Evolutionary conservation across 345 rosid genomes (phyloP).

Genomic region (Citrus inodora): DNA sequence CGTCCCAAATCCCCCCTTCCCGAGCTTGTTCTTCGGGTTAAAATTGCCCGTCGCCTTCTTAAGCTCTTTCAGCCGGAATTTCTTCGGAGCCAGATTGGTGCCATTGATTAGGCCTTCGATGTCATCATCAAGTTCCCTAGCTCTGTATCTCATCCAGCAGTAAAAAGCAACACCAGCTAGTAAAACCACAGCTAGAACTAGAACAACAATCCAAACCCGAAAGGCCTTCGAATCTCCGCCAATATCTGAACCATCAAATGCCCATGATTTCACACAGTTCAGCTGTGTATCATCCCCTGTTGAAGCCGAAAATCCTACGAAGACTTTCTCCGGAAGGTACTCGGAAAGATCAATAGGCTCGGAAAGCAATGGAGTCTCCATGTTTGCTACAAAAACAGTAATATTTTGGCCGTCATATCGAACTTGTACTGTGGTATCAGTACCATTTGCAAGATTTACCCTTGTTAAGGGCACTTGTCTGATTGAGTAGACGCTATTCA

Average conservation of each 20-base stretch:
- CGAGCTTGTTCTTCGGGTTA: too few relatives aligned
- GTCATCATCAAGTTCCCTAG: too few relatives aligned
- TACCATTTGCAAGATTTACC: conserved; percentile 20
- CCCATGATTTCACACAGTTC: conserved; percentile 64
- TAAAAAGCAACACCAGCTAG: background rate
- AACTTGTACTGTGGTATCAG: conserved; percentile 19
- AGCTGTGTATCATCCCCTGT: conserved; percentile 37
- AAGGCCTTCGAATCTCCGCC: conserved; percentile 1
- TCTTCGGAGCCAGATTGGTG: too few relatives aligned
- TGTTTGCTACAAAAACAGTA: conserved; percentile 35
- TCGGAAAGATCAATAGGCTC: background rate
- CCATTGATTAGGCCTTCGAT: too few relatives aligned
- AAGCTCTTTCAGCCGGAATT: too few relatives aligned
- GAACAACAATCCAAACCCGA: conserved; percentile 34
- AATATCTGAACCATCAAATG: conserved; percentile 43
- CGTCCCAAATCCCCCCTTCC: too few relatives aligned
- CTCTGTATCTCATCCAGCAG: too few relatives aligned
- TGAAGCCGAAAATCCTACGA: conserved; percentile 65
- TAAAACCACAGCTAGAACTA: conserved; percentile 5
- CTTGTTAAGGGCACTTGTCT: conserved; percentile 38
- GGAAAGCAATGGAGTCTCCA: conserved; percentile 25
- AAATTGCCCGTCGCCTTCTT: too few relatives aligned
- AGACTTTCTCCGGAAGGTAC: conserved; percentile 47
- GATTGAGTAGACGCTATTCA: conserved; percentile 41
- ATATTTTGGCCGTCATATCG: conserved; percentile 45